Evolutionary conservation across 2,329 filamentous ascomycete genomes (phyloP), one percentile per base, ranked within the genome.

Genomic region (Xylaria sp.): DNA sequence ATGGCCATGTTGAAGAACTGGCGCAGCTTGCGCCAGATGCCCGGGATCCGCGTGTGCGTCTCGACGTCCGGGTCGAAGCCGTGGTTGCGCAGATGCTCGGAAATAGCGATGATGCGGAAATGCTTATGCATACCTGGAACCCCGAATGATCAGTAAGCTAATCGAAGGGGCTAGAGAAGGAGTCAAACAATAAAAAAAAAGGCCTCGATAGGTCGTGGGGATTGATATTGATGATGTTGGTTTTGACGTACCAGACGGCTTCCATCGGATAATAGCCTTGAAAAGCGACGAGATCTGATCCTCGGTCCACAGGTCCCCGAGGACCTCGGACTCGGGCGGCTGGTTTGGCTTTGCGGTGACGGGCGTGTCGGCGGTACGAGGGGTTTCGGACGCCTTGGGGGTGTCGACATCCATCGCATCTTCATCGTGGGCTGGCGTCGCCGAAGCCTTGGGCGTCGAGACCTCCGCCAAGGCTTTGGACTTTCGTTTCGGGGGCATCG

Each of bases 221-320:
- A 27, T 27, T 27, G 24, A 4, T 27, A 4, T 27, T 27, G 24
- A 27, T 27, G 53, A 19, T 21, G 34, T 27, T 27, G 4, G 11
- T n/a, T 4, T 4, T 32, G 24, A 56, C 68, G 30, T 78, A 93
- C 94, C 95, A 48, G 95, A 95, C n/a, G 96, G 96, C 79, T 99
- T 99, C 92, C 93, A 97, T 77, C 90, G 88, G 72, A 98, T 94
- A 73, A 98, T 91, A 61, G 90, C 93, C 78, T 98, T 98, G 82
- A 97, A 93, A 0, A 99, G 85, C 48, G 93, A 94, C 0, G 93
- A 94, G 73, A 97, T 92, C 80, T 99, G 96, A 77, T 98, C 95
- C 76, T 97, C 94, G 3, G 94, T 98, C 96, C 96, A 99, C 30
- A 90, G 88, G 72, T 95, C 93, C 65, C 89, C 87, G 57, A 81